Evolutionary conservation across 306 rosid genomes (phyloP).

Genomic region (Dryas drummondii): DNA sequence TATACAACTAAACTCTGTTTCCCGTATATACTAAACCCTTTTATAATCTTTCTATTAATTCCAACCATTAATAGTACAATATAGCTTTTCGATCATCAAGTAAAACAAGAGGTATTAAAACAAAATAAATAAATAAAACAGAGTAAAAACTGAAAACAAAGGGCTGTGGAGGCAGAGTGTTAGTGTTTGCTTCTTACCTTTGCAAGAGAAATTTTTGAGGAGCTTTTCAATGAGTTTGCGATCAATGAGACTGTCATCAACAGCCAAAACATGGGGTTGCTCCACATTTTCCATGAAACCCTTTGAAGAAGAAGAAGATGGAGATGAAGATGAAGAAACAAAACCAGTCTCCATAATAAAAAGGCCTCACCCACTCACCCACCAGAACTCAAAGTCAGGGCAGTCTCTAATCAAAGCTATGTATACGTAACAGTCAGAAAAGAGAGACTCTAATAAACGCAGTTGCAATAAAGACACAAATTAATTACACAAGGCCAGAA

Average conservation of each 20-base stretch:
- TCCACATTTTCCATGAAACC: conserved; percentile 56
- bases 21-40: background rate
- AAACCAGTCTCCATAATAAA: conserved; percentile 43
- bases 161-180: background rate
- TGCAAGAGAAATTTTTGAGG: conserved; percentile 78
- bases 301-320: conserved; percentile 34
- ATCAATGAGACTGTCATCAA: conserved; percentile 78
- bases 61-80: too few species aligned
- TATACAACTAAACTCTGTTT: background rate
- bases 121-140: too few species aligned
- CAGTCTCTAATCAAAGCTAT: conserved; percentile 5
- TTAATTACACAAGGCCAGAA: conserved; percentile 32
- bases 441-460: conserved; percentile 26
- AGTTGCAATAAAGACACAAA: conserved; percentile 35
- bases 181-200: conserved; percentile 43
- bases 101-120: too few species aligned
- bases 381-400: background rate
- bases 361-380: background rate
- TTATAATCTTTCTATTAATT: background rate
- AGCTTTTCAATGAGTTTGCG: conserved; percentile 82
- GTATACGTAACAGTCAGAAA: background rate
- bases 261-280: conserved; percentile 89
- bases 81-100: too few species aligned
- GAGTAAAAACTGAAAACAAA: background rate
- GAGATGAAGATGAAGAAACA: conserved; percentile 21